These are phyloP conservation scores for Hordeum pubiflorum DNA, from an alignment of 202 grass and related monocot genomes.

Conservation along the genomic window DNA sequence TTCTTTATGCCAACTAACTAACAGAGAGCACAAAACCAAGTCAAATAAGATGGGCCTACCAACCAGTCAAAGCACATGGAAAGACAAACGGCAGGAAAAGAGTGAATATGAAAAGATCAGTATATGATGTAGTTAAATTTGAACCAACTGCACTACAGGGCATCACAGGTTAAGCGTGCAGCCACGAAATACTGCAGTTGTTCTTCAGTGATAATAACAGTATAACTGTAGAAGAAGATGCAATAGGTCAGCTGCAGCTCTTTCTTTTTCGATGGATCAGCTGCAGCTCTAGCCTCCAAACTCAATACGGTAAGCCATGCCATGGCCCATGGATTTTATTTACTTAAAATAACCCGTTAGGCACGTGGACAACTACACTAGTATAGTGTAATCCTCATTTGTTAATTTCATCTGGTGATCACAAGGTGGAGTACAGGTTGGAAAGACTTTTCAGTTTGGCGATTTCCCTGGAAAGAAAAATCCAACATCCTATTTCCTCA, in stretches of 20 bases:
- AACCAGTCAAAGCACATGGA: constrained; percentile 17
- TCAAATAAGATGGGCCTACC: constrained; percentile 26
- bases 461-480: background rate
- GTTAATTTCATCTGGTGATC: too few species aligned
- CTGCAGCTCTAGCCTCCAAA: background rate
- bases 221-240: background rate
- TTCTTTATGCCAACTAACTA: background rate
- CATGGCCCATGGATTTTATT: background rate
- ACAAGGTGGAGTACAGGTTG: background rate
- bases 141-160: background rate
- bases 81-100: constrained; percentile 13
- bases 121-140: background rate
- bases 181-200: background rate
- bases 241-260: too few species aligned
- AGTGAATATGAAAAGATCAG: background rate
- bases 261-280: too few species aligned
- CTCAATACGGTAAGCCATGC: background rate
- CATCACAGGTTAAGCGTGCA: background rate
- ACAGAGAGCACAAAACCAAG: background rate
- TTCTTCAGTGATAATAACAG: constrained; percentile 8
- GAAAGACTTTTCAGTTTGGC: background rate
- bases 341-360: background rate
- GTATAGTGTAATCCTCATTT: too few species aligned
- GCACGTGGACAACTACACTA: background rate
- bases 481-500: background rate